Conservation (phyloP, 306 rosid species). For the Begonia masoniana region DNA sequence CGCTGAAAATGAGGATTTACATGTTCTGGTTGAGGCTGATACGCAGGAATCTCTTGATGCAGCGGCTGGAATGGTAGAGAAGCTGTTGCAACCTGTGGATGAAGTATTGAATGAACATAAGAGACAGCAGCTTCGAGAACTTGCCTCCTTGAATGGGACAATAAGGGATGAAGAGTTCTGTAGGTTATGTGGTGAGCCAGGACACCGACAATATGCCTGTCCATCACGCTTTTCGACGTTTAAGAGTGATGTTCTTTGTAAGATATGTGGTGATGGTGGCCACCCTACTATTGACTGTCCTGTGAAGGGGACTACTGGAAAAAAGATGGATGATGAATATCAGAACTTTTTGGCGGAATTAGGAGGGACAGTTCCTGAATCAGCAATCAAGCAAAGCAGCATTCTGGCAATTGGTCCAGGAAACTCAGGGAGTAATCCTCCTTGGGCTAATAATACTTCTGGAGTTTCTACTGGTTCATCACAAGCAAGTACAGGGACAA, state of each 20-base stretch:
- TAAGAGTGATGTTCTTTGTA: slow-evolving; percentile 84
- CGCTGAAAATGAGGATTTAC: slow-evolving; percentile 90
- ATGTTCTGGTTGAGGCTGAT: slow-evolving; percentile 92
- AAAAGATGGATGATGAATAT: slow-evolving; percentile 67
- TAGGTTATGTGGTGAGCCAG: slow-evolving; percentile 93
- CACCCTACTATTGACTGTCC: slow-evolving; percentile 98
- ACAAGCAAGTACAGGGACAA: slow-evolving; percentile 61
- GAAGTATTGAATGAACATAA: slow-evolving; percentile 97
- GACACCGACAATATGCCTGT: slow-evolving; percentile 89
- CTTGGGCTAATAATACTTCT: slow-evolving; percentile 64
- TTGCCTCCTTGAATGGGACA: slow-evolving; percentile 90
- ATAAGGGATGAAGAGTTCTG: slow-evolving; percentile 96
- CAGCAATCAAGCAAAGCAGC: slow-evolving; percentile 21
- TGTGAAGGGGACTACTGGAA: slow-evolving; percentile 67
- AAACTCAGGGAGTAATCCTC: slow-evolving; percentile 66
- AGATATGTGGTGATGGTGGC: slow-evolving; percentile 97
- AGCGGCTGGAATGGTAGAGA: slow-evolving; percentile 99
- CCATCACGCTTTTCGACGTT: slow-evolving; percentile 83
- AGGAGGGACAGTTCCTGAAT: slow-evolving; percentile 44
- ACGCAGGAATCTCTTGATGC: slow-evolving; percentile 81
- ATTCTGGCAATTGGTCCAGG: slow-evolving; percentile 61
- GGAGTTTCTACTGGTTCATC: slow-evolving; percentile 22
- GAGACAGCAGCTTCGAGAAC: slow-evolving; percentile 96
- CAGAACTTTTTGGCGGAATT: slow-evolving; percentile 94
- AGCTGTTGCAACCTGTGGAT: slow-evolving; percentile 94